phyloP scores from a whole-genome alignment of 2,329 filamentous ascomycete species.

The Sphaerulina musiva region DNA sequence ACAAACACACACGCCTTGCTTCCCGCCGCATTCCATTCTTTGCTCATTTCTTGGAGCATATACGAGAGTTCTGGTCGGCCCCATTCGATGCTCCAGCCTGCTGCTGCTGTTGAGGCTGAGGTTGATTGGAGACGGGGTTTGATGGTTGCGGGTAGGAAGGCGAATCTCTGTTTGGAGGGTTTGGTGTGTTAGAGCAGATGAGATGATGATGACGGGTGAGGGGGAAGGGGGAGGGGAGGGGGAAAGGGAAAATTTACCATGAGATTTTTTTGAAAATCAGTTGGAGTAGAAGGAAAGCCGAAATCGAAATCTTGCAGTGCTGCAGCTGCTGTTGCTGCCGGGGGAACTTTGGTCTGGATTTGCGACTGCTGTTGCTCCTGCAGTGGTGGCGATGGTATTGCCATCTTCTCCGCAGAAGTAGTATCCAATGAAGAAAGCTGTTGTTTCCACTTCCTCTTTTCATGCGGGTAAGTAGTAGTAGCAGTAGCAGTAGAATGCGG shows the following conservation, averaged over 20 bases:
- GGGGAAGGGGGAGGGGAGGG: conserved; percentile 38
- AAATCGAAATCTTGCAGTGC: conserved; percentile 34
- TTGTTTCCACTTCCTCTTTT: too few relatives aligned
- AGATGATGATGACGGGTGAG: conserved; percentile 37
- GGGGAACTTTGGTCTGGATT: conserved; percentile 38
- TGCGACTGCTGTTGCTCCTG: conserved; percentile 41
- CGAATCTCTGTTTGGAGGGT: conserved; percentile 62
- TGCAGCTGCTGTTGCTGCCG: conserved; percentile 28
- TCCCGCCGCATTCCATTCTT: conserved; percentile 60
- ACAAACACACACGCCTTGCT: conserved; percentile 83
- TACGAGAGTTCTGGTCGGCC: conserved; percentile 81
- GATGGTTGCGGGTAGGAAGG: conserved; percentile 56
- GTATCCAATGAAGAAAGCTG: too few relatives aligned
- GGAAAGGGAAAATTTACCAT: conserved; percentile 20
- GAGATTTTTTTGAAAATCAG: conserved; percentile 78
- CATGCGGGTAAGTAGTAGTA: too few relatives aligned
- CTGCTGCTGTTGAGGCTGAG: conserved; percentile 25
- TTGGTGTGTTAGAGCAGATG: conserved; percentile 49
- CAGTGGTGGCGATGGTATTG: conserved; percentile 41
- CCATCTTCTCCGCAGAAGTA: too few relatives aligned
- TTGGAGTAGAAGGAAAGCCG: conserved; percentile 76
- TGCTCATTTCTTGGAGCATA: conserved; percentile 76
- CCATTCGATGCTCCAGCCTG: conserved; percentile 89
- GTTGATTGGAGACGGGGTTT: conserved; percentile 36
- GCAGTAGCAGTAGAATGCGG: too few relatives aligned